Evolutionary conservation across 2,329 filamentous ascomycete species (phyloP).

Genomic region (Clarireedia sp.): DNA sequence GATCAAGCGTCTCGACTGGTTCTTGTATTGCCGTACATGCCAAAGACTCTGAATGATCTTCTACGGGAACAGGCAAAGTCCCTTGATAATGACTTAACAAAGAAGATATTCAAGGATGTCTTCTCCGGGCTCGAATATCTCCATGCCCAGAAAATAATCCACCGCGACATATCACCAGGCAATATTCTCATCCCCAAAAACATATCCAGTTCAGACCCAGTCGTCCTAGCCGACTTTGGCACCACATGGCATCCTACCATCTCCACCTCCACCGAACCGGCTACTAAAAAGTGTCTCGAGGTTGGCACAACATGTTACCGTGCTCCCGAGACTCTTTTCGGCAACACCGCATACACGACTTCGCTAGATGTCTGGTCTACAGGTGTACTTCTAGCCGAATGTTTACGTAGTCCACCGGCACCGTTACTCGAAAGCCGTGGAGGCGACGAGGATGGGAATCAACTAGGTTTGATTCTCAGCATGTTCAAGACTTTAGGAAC

Average conservation of each 20-base stretch:
- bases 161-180: conserved; percentile 89
- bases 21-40: conserved; percentile 79
- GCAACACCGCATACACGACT: conserved; percentile 61
- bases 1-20: conserved; percentile 65
- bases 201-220: conserved; percentile 54
- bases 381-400: conserved; percentile 79
- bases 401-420: conserved; percentile 42
- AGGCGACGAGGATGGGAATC: conserved; percentile 72
- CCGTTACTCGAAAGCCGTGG: conserved; percentile 75
- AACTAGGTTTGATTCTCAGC: conserved; percentile 81
- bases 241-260: conserved; percentile 68
- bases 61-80: conserved; percentile 43
- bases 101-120: conserved; percentile 52
- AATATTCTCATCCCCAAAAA: conserved; percentile 63
- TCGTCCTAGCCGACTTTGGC: conserved; percentile 83
- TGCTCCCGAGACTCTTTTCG: conserved; percentile 84
- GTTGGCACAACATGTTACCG: conserved; percentile 90
- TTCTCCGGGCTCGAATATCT: conserved; percentile 64
- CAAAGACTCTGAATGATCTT: conserved; percentile 61
- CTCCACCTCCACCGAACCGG: conserved; percentile 50
- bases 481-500: conserved; percentile 91
- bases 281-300: conserved; percentile 71
- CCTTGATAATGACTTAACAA: conserved; percentile 17
- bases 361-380: conserved; percentile 84
- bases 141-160: conserved; percentile 71